These are phyloP conservation scores for Fomitopsis serialis DNA, from an alignment of 768 basidiomycete genomes.

Conservation along the genomic window DNA sequence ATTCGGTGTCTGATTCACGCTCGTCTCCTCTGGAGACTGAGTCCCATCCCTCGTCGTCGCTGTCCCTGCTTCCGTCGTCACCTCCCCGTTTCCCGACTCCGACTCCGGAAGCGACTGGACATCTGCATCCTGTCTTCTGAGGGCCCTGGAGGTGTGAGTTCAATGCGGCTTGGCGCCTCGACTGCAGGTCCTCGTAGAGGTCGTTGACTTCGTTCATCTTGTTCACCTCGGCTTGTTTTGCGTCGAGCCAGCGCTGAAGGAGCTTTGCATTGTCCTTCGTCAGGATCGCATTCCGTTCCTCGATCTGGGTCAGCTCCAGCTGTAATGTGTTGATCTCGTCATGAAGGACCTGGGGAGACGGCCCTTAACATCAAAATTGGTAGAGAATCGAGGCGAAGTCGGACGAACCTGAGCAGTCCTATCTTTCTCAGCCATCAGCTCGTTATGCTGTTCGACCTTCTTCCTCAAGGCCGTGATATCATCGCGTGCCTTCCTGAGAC, in stretches of 20 bases:
- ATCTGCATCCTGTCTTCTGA: constrained; percentile 17
- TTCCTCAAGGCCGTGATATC: constrained; percentile 64
- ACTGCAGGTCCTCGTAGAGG: constrained; percentile 85
- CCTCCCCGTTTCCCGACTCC: constrained; percentile 69
- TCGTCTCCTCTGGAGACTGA: constrained; percentile 62
- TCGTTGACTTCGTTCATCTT: constrained; percentile 93
- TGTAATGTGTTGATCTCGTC: constrained; percentile 93
- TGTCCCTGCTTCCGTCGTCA: constrained; percentile 39
- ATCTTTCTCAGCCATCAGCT: constrained; percentile 86
- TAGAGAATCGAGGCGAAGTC: neutral
- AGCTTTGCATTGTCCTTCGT: constrained; percentile 92
- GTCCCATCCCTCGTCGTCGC: constrained; percentile 67
- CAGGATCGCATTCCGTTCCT: constrained; percentile 81
- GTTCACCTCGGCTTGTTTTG: constrained; percentile 88
- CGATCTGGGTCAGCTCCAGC: constrained; percentile 86
- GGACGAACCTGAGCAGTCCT: constrained; percentile 73
- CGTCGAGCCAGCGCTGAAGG: constrained; percentile 94
- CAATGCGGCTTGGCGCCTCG: constrained; percentile 57
- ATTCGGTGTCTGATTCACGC: constrained; percentile 87
- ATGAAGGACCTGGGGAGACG: constrained; percentile 62
- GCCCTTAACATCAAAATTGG: neutral
- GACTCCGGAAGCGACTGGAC: constrained; percentile 27
- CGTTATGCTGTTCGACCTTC: constrained; percentile 79
- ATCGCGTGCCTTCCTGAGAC: constrained; percentile 68
- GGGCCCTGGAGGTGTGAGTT: constrained; percentile 41